These are phyloP conservation scores for Solanum okadae DNA, from an alignment of 257 asterid species.

Conservation along the genomic window DNA sequence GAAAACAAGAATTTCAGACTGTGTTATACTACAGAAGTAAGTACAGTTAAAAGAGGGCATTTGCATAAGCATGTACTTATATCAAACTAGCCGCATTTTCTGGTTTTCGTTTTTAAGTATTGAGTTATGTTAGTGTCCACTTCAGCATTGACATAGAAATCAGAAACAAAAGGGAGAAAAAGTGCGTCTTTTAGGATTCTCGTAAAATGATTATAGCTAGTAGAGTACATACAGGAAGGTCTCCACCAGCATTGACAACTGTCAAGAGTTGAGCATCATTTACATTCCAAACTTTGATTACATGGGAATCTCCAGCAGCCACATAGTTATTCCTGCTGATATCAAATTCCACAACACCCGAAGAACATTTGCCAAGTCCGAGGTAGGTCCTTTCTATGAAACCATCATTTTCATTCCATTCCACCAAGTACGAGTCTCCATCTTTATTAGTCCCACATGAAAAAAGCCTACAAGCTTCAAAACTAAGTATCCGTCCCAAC, in stretches of 20 bases:
- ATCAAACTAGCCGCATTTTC: not conserved
- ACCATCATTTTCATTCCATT: slow-evolving; percentile 59
- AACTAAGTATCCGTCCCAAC: slow-evolving; percentile 7
- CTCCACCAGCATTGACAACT: slow-evolving; percentile 50
- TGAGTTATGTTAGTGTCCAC: not conserved
- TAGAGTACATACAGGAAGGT: slow-evolving; percentile 38
- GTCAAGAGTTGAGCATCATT: slow-evolving; percentile 29
- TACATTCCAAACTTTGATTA: slow-evolving; percentile 64
- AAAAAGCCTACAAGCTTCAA: slow-evolving; percentile 39
- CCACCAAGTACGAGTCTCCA: slow-evolving; percentile 53
- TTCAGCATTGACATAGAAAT: not conserved
- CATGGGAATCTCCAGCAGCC: slow-evolving; percentile 59
- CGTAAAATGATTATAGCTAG: not conserved
- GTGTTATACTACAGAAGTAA: not conserved
- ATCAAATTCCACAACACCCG: slow-evolving; percentile 36
- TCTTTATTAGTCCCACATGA: slow-evolving; percentile 59
- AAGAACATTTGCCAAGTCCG: slow-evolving; percentile 38
- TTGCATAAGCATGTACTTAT: not conserved
- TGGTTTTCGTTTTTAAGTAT: not conserved
- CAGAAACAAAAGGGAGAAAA: not conserved
- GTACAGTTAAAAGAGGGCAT: not conserved
- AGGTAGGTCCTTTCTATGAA: slow-evolving; percentile 29
- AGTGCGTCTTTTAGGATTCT: not conserved
- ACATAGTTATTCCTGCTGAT: slow-evolving; percentile 27
- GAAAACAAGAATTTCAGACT: not conserved